Evolutionary conservation across 2,329 filamentous ascomycete genomes (phyloP), one percentile per base, ranked within the genome.

Genomic region (Paramyrothecium sp.): DNA sequence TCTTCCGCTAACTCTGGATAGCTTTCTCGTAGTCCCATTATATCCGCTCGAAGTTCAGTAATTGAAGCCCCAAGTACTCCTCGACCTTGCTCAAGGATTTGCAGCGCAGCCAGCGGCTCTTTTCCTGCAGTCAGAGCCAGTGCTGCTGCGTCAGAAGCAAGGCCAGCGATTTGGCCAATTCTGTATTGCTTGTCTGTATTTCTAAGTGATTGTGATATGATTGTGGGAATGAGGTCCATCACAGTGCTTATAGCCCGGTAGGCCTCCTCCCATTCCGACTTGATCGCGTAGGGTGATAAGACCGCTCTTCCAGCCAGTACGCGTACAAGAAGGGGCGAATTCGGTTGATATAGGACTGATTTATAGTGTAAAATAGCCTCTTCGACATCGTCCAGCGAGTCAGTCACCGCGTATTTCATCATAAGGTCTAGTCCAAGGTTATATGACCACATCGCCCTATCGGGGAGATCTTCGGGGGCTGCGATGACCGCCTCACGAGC

Each of bases 51-150:
- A 23, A 51, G 16, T 17, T 54, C 51, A 16, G 55, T 47, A 2
- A 58, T 20, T n/a, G 54, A 58, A 13, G 46, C 21, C 17, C 46
- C 46, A 3, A 58, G n/a, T 7, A 58, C 33, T 20, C 51, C 57
- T 10, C 57, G 57, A 11, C 57, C 54, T 11, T 38, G 54, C n/a
- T 58, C 57, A 11, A 58, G 54, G 22, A 58, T n/a, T 5, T 54
- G 7, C 21, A 58, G 11, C 13, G 57, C 54, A 17, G 13, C 22
- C 3, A 33, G 8, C 3, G 53, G n/a, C 16, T 20, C 50, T 7
- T 51, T 56, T 3, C n/a, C 13, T 23, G 22, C 51, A 7, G 19
- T 5, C 10, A 58, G 19, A 16, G 57, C 57, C 12, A 58, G 33
- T 17, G 46, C 54, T 16, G 46, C 57, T 11, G 54, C 51, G 4